phyloP scores from a whole-genome alignment of 805 yeast genomes.

The Brettanomyces anomalus region DNA sequence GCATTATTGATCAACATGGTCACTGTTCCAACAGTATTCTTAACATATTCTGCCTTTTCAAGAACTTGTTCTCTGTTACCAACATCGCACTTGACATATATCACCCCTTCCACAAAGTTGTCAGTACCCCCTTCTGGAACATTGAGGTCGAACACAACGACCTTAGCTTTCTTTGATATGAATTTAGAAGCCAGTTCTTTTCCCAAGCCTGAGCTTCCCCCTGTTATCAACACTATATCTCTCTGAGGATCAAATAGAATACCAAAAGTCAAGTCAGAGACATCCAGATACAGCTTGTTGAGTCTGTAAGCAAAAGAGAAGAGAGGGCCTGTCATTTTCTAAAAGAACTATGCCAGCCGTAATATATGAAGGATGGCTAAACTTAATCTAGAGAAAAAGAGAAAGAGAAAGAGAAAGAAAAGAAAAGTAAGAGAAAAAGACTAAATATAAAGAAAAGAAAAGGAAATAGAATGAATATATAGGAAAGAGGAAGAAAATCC shows the following conservation, averaged over 20 bases:
- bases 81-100: slow-evolving; percentile 65
- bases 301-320: slow-evolving; percentile 16
- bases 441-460: not conserved
- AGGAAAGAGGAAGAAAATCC: no score
- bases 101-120: slow-evolving; percentile 29
- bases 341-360: no score
- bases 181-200: slow-evolving; percentile 45
- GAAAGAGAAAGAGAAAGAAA: not conserved
- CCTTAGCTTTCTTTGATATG: slow-evolving; percentile 33
- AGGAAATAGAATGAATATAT: no score
- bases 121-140: slow-evolving; percentile 29
- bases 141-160: slow-evolving; percentile 58
- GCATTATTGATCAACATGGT: slow-evolving; percentile 80
- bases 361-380: not conserved
- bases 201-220: slow-evolving; percentile 81
- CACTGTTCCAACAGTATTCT: slow-evolving; percentile 44
- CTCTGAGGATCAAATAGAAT: slow-evolving; percentile 39
- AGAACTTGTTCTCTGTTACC: slow-evolving; percentile 39
- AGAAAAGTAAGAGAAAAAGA: not conserved
- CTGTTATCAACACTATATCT: slow-evolving; percentile 72
- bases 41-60: slow-evolving; percentile 31
- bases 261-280: slow-evolving; percentile 38
- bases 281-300: slow-evolving; percentile 19
- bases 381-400: no score
- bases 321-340: slow-evolving; percentile 22